phyloP scores from a whole-genome alignment of 176 grass and related monocot species.

The Musa schizocarpa region DNA sequence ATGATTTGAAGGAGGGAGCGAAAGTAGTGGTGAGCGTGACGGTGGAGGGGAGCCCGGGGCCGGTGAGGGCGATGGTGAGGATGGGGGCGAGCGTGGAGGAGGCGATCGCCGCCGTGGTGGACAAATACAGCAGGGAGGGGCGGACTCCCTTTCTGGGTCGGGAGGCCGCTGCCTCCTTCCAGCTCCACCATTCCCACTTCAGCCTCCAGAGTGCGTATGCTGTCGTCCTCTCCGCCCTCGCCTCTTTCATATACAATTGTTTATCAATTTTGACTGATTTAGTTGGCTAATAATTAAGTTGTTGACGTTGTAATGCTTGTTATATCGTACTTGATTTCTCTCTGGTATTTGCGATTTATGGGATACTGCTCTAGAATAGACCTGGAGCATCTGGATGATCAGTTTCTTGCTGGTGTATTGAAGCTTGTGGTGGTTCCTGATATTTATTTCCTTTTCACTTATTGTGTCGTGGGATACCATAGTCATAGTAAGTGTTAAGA shows the following conservation, averaged over 20 bases:
- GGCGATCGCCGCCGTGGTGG: slow-evolving; percentile 50
- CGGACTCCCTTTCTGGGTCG: slow-evolving; percentile 16
- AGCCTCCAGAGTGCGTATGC: slow-evolving; percentile 56
- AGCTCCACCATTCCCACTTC: slow-evolving; percentile 82
- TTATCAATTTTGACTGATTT: too few relatives aligned
- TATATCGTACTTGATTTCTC: background rate
- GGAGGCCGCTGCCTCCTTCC: slow-evolving; percentile 26
- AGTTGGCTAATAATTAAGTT: background rate
- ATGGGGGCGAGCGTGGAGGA: slow-evolving; percentile 53
- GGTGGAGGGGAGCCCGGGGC: slow-evolving; percentile 75
- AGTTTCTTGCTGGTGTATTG: too few relatives aligned
- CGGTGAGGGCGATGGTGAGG: slow-evolving; percentile 64
- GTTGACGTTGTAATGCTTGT: background rate
- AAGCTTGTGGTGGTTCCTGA: too few relatives aligned
- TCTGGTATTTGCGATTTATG: background rate
- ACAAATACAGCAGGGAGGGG: slow-evolving; percentile 61
- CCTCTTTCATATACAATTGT: too few relatives aligned
- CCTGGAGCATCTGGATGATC: too few relatives aligned
- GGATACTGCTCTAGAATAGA: background rate
- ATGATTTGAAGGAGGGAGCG: slow-evolving; percentile 22
- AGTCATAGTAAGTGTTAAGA: too few relatives aligned
- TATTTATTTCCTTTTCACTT: too few relatives aligned
- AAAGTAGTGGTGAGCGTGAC: slow-evolving; percentile 84
- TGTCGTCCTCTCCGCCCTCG: background rate
- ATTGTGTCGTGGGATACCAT: too few relatives aligned